Evolutionary conservation across 2,329 filamentous ascomycete genomes (phyloP).

Genomic region (Aulographum hederae): DNA sequence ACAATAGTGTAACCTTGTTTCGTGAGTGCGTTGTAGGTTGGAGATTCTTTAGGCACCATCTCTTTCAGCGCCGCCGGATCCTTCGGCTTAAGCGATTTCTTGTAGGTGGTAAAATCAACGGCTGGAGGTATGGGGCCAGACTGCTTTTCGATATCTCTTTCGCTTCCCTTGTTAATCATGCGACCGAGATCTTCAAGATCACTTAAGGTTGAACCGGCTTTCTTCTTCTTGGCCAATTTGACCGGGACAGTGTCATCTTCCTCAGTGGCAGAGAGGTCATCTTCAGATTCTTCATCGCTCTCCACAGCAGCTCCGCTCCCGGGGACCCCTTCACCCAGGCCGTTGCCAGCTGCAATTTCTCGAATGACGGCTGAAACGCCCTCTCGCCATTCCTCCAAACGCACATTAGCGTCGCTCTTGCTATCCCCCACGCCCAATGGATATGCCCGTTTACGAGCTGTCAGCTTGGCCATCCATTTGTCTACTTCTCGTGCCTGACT

Average conservation of each 20-base stretch:
- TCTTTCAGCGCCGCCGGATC: conserved; percentile 43
- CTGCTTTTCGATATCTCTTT: conserved; percentile 9
- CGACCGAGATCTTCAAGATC: conserved; percentile 74
- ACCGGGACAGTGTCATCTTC: conserved; percentile 27
- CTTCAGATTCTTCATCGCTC: conserved; percentile 58
- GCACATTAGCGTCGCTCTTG: conserved; percentile 49
- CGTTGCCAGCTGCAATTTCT: conserved; percentile 34
- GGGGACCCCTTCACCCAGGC: conserved; percentile 46
- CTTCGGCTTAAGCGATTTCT: conserved; percentile 29
- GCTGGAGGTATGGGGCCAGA: conserved; percentile 28
- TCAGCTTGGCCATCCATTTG: conserved; percentile 94
- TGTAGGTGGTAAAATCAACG: conserved; percentile 71
- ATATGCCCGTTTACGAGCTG: conserved; percentile 67
- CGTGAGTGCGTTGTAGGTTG: conserved; percentile 73
- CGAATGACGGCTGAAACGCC: conserved; percentile 57
- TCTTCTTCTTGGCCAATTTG: conserved; percentile 19
- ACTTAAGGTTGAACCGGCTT: conserved; percentile 32
- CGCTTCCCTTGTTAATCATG: conserved; percentile 34
- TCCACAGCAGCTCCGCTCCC: conserved; percentile 73
- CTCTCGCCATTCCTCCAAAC: conserved; percentile 58
- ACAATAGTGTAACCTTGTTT: conserved; percentile 96
- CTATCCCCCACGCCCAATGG: conserved; percentile 78
- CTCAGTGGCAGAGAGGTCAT: conserved; percentile 35
- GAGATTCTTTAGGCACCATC: conserved; percentile 85
- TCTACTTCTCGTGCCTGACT: conserved; percentile 82